These are phyloP conservation scores for Globisporangium yorkense DNA, from an alignment of 352 stramenopile genomes.

Conservation along the genomic window DNA sequence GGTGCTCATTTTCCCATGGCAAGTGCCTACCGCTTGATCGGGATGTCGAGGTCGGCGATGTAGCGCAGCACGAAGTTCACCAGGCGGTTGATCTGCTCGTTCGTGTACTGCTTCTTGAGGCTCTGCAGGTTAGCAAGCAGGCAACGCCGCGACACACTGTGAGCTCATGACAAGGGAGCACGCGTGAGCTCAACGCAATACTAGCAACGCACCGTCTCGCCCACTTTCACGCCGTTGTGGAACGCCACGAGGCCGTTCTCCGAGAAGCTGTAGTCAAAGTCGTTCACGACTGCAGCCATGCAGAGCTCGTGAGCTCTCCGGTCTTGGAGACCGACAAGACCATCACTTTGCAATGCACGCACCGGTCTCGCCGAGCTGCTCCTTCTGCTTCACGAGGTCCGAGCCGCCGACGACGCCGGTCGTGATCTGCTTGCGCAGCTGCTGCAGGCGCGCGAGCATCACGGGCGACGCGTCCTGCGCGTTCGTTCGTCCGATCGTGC, in stretches of 20 bases:
- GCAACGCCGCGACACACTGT: not conserved
- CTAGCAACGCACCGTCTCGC: slow-evolving; percentile 56
- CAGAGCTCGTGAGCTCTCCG: not conserved
- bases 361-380: slow-evolving; percentile 95
- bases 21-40: slow-evolving; percentile 88
- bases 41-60: slow-evolving; percentile 92
- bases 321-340: not conserved
- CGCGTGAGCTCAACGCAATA: no score
- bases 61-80: slow-evolving; percentile 97
- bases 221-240: slow-evolving; percentile 92
- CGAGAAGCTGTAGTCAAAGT: slow-evolving; percentile 99
- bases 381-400: slow-evolving; percentile 98
- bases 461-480: slow-evolving; percentile 77
- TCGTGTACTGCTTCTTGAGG: slow-evolving; percentile 92
- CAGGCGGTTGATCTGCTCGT: slow-evolving; percentile 97
- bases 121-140: slow-evolving; percentile 31
- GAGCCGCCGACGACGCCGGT: slow-evolving; percentile 98
- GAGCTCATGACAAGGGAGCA: not conserved
- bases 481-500: not conserved
- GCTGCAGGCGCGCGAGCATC: slow-evolving; percentile 93
- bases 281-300: slow-evolving; percentile 69
- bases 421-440: slow-evolving; percentile 92
- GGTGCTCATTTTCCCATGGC: not conserved
- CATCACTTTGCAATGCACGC: slow-evolving; percentile 4
- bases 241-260: slow-evolving; percentile 99